Conservation (phyloP, 768 basidiomycete species). For the Xanthoconium purpureum region DNA sequence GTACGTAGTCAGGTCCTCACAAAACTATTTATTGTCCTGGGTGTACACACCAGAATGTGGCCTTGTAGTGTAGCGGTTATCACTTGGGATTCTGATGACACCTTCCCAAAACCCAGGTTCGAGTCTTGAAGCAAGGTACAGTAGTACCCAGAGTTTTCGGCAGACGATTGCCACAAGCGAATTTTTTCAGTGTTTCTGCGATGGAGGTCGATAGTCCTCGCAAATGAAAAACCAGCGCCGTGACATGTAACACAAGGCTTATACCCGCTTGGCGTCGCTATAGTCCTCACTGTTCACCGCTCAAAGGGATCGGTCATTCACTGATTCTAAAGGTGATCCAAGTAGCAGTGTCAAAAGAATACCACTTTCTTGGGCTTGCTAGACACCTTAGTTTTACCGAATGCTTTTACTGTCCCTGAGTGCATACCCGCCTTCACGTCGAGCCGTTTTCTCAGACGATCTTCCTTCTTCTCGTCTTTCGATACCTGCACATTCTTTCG, state of each 20-base stretch:
- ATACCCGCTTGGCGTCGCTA: too few relatives aligned
- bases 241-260: too few relatives aligned
- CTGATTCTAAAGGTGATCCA: too few relatives aligned
- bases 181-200: too few relatives aligned
- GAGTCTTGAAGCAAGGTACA: conserved; percentile 31
- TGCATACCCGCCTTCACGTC: conserved; percentile 45
- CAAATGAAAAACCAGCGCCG: too few relatives aligned
- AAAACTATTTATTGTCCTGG: background rate
- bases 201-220: too few relatives aligned
- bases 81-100: conserved; percentile 37
- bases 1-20: too few relatives aligned
- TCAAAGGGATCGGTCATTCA: too few relatives aligned
- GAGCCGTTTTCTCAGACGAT: conserved; percentile 39
- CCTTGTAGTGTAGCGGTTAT: conserved; percentile 40
- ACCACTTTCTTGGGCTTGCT: conserved; percentile 45
- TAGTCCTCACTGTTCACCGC: too few relatives aligned
- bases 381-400: conserved; percentile 27
- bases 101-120: conserved; percentile 33
- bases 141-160: too few relatives aligned
- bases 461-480: conserved; percentile 51
- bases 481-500: conserved; percentile 61
- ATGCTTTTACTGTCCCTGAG: conserved; percentile 38
- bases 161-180: too few relatives aligned
- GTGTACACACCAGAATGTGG: background rate
- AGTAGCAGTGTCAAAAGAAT: conserved; percentile 35